A percentile compares a stretch with the other conserved stretches of the same genome.
These are phyloP conservation scores for Lasiodiplodia hormozganensis DNA, from an alignment of 2,329 filamentous ascomycete genomes.

Conservation along the genomic window DNA sequence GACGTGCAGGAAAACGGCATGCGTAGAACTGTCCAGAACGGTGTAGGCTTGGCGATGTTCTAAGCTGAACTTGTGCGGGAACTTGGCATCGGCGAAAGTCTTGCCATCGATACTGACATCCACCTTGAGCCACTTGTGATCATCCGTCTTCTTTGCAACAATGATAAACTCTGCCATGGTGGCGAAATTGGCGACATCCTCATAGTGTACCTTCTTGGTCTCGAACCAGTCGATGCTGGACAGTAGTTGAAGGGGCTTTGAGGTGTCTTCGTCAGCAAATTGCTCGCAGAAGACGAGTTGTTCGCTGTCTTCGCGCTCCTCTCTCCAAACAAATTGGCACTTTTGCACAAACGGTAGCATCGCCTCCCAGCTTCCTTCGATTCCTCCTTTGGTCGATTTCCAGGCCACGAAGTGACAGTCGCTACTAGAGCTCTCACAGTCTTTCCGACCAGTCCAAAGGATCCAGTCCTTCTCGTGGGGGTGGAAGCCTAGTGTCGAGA, in stretches of 20 bases:
- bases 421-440: constrained; percentile 64
- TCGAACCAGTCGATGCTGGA: constrained; percentile 83
- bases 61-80: constrained; percentile 84
- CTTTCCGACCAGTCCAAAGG: constrained; percentile 80
- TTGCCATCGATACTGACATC: constrained; percentile 85
- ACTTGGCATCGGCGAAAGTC: constrained; percentile 81
- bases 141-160: constrained; percentile 71
- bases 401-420: constrained; percentile 77
- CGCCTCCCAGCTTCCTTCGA: constrained; percentile 69
- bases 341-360: constrained; percentile 76
- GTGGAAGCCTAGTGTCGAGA: constrained; percentile 77
- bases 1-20: constrained; percentile 93
- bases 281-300: constrained; percentile 71
- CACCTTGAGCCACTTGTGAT: constrained; percentile 73
- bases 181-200: constrained; percentile 82
- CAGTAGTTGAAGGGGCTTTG: constrained; percentile 71
- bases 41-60: constrained; percentile 85
- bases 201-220: constrained; percentile 66
- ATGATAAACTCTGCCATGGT: constrained; percentile 98
- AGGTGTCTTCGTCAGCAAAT: constrained; percentile 66
- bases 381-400: constrained; percentile 78
- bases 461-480: constrained; percentile 86
- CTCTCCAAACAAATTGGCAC: constrained; percentile 84
- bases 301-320: constrained; percentile 50
- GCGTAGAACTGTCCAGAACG: constrained; percentile 91